Percentiles rank a stretch among this genome's conserved stretches.
phyloP scores from a whole-genome alignment of 805 yeast species.

The Sugiyamaella lignohabitans region DNA sequence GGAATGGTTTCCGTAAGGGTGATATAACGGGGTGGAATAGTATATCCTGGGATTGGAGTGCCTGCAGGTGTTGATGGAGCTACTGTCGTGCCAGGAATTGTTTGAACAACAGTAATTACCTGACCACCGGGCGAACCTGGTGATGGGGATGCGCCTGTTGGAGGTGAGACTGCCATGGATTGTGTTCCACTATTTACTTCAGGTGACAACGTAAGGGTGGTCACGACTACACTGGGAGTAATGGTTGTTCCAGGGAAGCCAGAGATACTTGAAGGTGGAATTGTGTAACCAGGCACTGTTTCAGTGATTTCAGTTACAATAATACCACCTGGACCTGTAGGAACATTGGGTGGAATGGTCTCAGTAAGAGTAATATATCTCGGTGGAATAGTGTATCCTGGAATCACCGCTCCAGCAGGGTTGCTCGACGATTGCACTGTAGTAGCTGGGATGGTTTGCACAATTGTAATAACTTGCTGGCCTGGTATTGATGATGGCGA shows the following conservation, averaged over 20 bases:
- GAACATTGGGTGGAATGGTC: background rate
- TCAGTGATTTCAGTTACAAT: conserved; percentile 7
- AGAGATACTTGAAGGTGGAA: conserved; percentile 4
- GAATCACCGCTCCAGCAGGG: conserved; percentile 5
- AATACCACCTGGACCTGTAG: conserved; percentile 12
- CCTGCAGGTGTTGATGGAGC: conserved; percentile 4
- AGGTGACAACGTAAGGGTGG: background rate
- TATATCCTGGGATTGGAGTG: conserved; percentile 10
- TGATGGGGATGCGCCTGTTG: background rate
- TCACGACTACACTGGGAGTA: background rate
- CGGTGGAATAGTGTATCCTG: conserved; percentile 9
- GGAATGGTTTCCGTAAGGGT: conserved; percentile 12
- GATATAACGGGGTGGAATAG: conserved; percentile 5
- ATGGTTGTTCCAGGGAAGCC: conserved; percentile 4
- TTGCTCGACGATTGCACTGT: background rate
- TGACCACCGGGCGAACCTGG: background rate
- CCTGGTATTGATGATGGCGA: no score
- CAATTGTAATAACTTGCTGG: conserved; percentile 1
- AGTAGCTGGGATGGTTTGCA: background rate
- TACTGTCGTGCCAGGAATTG: conserved; percentile 6
- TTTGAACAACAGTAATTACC: background rate
- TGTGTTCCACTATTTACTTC: background rate
- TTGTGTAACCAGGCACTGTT: conserved; percentile 7
- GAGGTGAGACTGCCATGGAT: background rate
- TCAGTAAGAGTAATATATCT: conserved; percentile 3